Evolutionary conservation across 805 yeast genomes (phyloP).

Genomic region (Teunomyces lycoperdinae): DNA sequence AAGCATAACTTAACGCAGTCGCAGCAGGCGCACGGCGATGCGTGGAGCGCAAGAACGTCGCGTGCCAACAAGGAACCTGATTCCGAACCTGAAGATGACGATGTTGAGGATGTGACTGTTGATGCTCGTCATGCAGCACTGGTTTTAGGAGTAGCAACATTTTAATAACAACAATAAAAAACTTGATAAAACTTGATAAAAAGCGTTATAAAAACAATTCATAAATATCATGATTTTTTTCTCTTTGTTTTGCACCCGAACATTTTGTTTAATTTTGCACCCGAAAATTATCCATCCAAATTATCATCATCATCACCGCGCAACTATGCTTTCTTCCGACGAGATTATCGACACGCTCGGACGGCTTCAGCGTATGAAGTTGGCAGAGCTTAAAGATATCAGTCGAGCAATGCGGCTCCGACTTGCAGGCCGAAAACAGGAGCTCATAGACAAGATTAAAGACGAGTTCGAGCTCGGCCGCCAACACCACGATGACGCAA

Average conservation of each 20-base stretch:
- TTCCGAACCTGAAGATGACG: slow-evolving; percentile 18
- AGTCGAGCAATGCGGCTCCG: slow-evolving; percentile 50
- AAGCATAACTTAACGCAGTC: slow-evolving; percentile 42
- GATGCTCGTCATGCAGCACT: slow-evolving; percentile 86
- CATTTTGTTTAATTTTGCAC: too few species aligned
- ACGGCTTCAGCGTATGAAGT: slow-evolving; percentile 38
- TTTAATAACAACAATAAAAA: slow-evolving; percentile 27
- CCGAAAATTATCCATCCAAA: too few species aligned
- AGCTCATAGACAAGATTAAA: slow-evolving; percentile 52
- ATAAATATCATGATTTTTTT: too few species aligned
- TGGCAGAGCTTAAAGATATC: slow-evolving; percentile 51
- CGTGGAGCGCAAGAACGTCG: slow-evolving; percentile 44
- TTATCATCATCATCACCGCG: not conserved
- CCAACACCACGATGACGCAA: slow-evolving; percentile 36
- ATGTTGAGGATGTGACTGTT: slow-evolving; percentile 28
- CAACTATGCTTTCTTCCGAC: slow-evolving; percentile 5
- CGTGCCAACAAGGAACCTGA: slow-evolving; percentile 29
- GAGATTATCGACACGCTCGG: slow-evolving; percentile 25
- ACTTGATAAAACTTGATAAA: not conserved
- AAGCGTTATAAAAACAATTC: too few species aligned
- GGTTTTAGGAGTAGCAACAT: slow-evolving; percentile 72
- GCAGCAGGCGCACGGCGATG: slow-evolving; percentile 40
- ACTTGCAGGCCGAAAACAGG: slow-evolving; percentile 58
- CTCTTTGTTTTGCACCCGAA: too few species aligned
- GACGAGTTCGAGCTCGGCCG: slow-evolving; percentile 40